Base-by-base conservation (phyloP, 129 eudicot genomes). In the Escallonia herrerae region DNA sequence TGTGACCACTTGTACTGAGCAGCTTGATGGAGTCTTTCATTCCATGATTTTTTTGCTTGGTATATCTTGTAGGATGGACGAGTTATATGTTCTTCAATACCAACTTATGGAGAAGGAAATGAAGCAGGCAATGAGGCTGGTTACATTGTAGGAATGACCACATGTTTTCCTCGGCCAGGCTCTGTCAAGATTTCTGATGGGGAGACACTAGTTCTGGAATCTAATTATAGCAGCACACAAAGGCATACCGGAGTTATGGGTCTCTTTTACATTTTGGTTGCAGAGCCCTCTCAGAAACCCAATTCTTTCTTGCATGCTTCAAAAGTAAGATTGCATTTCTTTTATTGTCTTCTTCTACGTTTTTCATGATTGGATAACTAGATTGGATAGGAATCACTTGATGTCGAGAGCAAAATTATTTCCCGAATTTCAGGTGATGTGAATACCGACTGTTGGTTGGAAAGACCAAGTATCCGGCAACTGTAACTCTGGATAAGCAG, bases 61-160 rank as follows among this genome's bases (percentile, higher is more conserved):
- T 41, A 38, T 40, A 39, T 44, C 11, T 40, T 73, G 52, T 50
- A 90, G 97, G 97, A 83, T 72, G 95, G 93, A 73, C 71, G 80
- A 13, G 69, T 73, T 6, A 82, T 90, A 67, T 90, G 97, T 73
- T 65, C 93, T 3, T 90, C 95, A 11, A 63, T 43, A 52, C 84
- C 97, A 46, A 69, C 60, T 6, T 90, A 87, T 12, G 95, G 97
- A 70, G 48, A 78, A 43, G 95, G 97, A 65, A 74, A 72, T 3
- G 78, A 76, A 60, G 83, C 73, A 38, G 97, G 97, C 76, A 79
- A 87, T 51, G 97, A 87, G 82, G 82, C 84, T 37, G 97, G 95
- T 59, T 91, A 82, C 66, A 80, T 91, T 72, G 94, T 87, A 2
- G 97, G 97, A 79, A 91, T 91, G 97, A 71, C 95, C 0, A 84